Conservation (phyloP, 331 rosid species). For the Dryas integrifolia region DNA sequence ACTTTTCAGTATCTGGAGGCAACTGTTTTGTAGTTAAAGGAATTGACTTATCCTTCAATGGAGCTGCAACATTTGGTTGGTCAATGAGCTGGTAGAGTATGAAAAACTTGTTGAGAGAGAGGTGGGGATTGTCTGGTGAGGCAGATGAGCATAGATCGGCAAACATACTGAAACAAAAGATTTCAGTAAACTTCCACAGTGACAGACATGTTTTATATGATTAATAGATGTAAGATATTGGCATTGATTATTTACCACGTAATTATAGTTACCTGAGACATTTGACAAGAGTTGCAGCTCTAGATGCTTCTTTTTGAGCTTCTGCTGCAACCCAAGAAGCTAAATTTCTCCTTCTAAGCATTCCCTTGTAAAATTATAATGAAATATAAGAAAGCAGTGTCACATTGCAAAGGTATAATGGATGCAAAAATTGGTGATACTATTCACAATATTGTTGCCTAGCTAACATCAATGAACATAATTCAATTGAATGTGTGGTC, state of each 20-base stretch:
- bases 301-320: conserved; percentile 86
- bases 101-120: conserved; percentile 65
- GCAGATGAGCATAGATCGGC: conserved; percentile 66
- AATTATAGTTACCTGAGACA: conserved; percentile 55
- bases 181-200: not conserved
- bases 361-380: conserved; percentile 51
- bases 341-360: conserved; percentile 73
- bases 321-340: conserved; percentile 72
- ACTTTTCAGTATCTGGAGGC: conserved; percentile 45
- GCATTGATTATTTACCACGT: not conserved
- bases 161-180: conserved; percentile 50
- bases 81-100: conserved; percentile 62
- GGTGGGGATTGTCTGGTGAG: conserved; percentile 68
- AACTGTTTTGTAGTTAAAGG: conserved; percentile 34
- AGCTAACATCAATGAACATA: not conserved
- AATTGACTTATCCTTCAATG: conserved; percentile 46
- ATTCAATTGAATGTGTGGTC: not conserved
- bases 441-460: conserved; percentile 4
- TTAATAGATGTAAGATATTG: not conserved
- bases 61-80: conserved; percentile 42
- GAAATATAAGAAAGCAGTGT: conserved; percentile 24
- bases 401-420: not conserved
- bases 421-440: not conserved
- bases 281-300: conserved; percentile 64
- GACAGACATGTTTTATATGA: not conserved